Evolutionary conservation across 495 filamentous ascomycete species (phyloP).

Genomic region (Recurvomyces mirabilis): DNA sequence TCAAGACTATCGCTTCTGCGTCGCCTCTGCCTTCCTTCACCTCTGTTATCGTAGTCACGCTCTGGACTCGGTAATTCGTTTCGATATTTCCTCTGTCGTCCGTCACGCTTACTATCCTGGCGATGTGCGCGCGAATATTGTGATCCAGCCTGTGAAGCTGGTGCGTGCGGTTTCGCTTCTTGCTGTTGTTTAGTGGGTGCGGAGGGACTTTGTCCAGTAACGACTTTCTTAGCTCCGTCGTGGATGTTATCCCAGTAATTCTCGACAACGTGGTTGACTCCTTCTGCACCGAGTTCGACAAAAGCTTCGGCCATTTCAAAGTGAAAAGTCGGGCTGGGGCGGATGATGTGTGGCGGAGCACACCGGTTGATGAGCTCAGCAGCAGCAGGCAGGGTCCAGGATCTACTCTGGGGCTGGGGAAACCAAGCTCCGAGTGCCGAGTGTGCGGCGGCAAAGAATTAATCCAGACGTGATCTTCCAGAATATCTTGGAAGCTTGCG

Average conservation of each 20-base stretch:
- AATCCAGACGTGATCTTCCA: no score
- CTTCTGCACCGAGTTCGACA: conserved; percentile 17
- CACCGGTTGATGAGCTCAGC: neutral
- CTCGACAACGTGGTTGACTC: conserved; percentile 12
- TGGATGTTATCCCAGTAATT: conserved; percentile 11
- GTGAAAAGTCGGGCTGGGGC: neutral
- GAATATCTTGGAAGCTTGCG: no score
- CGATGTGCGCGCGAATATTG: neutral
- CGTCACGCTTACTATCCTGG: neutral
- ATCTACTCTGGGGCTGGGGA: neutral
- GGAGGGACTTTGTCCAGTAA: neutral
- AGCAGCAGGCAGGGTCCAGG: neutral
- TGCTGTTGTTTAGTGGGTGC: neutral
- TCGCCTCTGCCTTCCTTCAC: no score
- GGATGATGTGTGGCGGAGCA: neutral
- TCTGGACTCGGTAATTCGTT: conserved; percentile 6
- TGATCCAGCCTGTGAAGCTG: neutral
- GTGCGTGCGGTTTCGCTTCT: neutral
- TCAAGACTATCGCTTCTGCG: conserved; percentile 12
- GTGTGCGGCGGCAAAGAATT: no score
- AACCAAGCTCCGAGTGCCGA: no score
- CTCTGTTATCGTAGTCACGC: neutral
- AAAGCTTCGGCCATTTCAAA: conserved; percentile 14
- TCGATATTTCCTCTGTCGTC: neutral
- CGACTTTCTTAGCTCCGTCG: neutral